phyloP scores from a whole-genome alignment of 108 stramenopile species.

The Stephanodiscus triporus region DNA sequence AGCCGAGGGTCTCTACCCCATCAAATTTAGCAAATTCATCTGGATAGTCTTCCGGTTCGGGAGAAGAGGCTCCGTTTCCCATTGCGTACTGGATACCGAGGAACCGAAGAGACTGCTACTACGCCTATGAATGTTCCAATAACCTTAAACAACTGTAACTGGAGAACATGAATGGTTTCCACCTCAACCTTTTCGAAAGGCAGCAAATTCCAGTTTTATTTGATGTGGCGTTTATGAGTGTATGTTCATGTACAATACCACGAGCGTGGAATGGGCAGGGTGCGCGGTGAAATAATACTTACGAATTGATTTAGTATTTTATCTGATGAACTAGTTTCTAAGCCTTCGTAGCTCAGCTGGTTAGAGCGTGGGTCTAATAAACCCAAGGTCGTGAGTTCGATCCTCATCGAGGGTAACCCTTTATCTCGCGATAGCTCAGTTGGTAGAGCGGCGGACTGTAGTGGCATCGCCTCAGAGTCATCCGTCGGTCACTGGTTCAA shows the following conservation, averaged over 20 bases:
- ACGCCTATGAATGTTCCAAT: no score
- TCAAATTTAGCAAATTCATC: constrained; percentile 69
- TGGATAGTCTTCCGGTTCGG: constrained; percentile 17
- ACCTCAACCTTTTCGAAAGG: no score
- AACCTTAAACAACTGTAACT: no score
- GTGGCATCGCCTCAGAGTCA: constrained; percentile 14
- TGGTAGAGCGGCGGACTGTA: constrained; percentile 78
- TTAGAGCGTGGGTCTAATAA: constrained; percentile 72
- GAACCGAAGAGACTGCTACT: no score
- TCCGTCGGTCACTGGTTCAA: constrained; percentile 70
- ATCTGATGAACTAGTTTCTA: no score
- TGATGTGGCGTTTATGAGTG: no score
- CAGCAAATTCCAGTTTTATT: no score
- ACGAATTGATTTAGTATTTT: no score
- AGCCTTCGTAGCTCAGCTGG: constrained; percentile 56
- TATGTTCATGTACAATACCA: no score
- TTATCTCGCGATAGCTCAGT: constrained; percentile 64
- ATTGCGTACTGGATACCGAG: constrained; percentile 17
- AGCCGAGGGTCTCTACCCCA: constrained; percentile 87
- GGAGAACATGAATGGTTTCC: no score
- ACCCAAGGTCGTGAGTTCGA: constrained; percentile 74
- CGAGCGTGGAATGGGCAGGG: no score
- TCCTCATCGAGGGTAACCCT: constrained; percentile 47
- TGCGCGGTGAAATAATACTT: no score
- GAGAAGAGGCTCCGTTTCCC: constrained; percentile 53